Percentiles rank a stretch among this genome's conserved stretches.
Evolutionary conservation across 1,139 yeast species (phyloP).

Genomic region (Geotrichum australiense): DNA sequence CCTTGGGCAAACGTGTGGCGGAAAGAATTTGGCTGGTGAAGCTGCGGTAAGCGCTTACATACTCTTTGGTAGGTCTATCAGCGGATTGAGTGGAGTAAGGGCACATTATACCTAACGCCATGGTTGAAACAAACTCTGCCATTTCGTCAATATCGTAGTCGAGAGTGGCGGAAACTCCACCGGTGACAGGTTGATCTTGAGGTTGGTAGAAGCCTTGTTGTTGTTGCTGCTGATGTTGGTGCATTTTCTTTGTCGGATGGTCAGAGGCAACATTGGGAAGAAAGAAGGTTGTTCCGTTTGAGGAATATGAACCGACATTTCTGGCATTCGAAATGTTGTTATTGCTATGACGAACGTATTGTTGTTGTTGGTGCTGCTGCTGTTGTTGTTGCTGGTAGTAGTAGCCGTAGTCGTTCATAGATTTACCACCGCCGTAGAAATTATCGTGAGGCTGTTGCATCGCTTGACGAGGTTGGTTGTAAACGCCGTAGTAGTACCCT

Average conservation of each 20-base stretch:
- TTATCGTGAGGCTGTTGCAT: too few relatives aligned
- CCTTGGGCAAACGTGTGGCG: conserved; percentile 84
- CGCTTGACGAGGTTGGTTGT: too few relatives aligned
- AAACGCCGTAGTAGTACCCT: too few relatives aligned
- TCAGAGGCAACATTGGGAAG: conserved; percentile 25
- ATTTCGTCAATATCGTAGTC: conserved; percentile 73
- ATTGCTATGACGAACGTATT: conserved; percentile 11
- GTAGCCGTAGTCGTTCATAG: too few relatives aligned
- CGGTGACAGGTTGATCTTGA: conserved; percentile 36
- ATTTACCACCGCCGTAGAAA: too few relatives aligned
- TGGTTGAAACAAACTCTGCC: conserved; percentile 68
- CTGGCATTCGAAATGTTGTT: conserved; percentile 10
- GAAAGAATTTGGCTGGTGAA: conserved; percentile 63
- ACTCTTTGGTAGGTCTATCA: conserved; percentile 30
- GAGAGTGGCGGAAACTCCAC: conserved; percentile 71
- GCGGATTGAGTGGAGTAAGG: conserved; percentile 21
- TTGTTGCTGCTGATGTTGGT: conserved; percentile 20
- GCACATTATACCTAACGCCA: conserved; percentile 53
- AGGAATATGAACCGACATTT: conserved; percentile 20
- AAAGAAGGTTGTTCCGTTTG: conserved; percentile 26
- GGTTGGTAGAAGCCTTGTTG: conserved; percentile 22
- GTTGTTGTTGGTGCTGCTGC: conserved; percentile 9
- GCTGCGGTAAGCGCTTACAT: conserved; percentile 48
- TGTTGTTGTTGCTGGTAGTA: conserved; percentile 8
- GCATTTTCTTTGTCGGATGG: conserved; percentile 18